Evolutionary conservation across 2,329 filamentous ascomycete species (phyloP).

Genomic region (Bertia moriformis): DNA sequence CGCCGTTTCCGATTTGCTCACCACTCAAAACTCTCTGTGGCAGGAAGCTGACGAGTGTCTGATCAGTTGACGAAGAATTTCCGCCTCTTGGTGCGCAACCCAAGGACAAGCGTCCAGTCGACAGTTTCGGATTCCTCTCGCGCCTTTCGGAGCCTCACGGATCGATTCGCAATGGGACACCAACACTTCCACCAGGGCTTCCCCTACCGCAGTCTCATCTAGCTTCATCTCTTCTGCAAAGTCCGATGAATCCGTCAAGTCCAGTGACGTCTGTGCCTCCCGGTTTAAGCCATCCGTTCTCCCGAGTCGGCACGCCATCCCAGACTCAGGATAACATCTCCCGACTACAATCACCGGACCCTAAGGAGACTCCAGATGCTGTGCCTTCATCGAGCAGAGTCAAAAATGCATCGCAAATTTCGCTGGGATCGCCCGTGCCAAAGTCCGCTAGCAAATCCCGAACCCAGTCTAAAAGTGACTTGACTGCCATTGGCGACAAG

Average conservation of each 20-base stretch:
- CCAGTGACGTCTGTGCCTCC: neutral
- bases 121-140: constrained; percentile 18
- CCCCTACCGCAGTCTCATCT: constrained; percentile 22
- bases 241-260: neutral
- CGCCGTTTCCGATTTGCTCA: neutral
- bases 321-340: neutral
- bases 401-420: constrained; percentile 13
- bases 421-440: constrained; percentile 3
- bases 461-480: neutral
- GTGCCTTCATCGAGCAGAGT: constrained; percentile 8
- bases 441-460: constrained; percentile 1
- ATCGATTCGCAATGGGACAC: constrained; percentile 17
- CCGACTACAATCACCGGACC: neutral
- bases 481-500: constrained; percentile 4
- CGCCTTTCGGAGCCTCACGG: constrained; percentile 13
- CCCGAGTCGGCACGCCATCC: neutral
- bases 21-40: neutral
- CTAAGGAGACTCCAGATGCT: constrained; percentile 12
- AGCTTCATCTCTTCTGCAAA: constrained; percentile 9
- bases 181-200: constrained; percentile 21
- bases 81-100: constrained; percentile 21
- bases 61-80: constrained; percentile 27
- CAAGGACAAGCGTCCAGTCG: constrained; percentile 17
- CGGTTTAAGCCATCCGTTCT: neutral
- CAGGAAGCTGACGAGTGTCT: neutral